These are phyloP conservation scores for Aquilaria sinensis DNA, from an alignment of 345 rosid species.

Conservation along the genomic window DNA sequence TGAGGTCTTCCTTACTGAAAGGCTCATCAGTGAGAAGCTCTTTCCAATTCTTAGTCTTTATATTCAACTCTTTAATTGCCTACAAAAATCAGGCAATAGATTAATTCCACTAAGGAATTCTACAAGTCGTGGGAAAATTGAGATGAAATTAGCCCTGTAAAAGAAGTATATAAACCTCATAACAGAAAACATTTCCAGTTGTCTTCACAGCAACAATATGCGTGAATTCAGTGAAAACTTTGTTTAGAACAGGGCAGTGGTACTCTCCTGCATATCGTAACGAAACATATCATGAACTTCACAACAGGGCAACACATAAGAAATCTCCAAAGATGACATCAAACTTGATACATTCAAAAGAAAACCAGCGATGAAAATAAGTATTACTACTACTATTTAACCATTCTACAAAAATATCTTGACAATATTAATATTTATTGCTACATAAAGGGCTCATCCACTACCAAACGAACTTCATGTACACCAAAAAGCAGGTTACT, in stretches of 20 bases:
- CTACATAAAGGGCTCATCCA: too few relatives aligned
- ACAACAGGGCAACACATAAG: too few relatives aligned
- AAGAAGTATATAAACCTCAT: constrained; percentile 47
- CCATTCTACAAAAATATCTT: too few relatives aligned
- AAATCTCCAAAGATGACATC: too few relatives aligned
- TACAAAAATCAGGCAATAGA: constrained; percentile 15
- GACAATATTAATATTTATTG: too few relatives aligned
- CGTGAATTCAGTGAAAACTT: constrained; percentile 88
- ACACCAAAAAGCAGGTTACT: not conserved
- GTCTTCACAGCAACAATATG: constrained; percentile 92
- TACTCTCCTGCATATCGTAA: constrained; percentile 55
- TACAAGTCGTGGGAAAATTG: too few relatives aligned
- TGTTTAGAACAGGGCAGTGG: constrained; percentile 87
- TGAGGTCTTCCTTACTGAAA: constrained; percentile 71
- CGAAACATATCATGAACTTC: not conserved
- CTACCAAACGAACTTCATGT: too few relatives aligned
- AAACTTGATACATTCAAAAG: too few relatives aligned
- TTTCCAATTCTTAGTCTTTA: constrained; percentile 92
- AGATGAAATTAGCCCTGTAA: too few relatives aligned
- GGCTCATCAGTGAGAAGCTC: constrained; percentile 88
- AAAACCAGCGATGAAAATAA: too few relatives aligned
- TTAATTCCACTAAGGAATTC: too few relatives aligned
- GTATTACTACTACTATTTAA: too few relatives aligned
- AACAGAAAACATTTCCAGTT: constrained; percentile 84
- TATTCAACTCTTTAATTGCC: constrained; percentile 89